These are phyloP conservation scores for Naegleria lovaniensis DNA, from an alignment of 208 protist species.

Conservation along the genomic window DNA sequence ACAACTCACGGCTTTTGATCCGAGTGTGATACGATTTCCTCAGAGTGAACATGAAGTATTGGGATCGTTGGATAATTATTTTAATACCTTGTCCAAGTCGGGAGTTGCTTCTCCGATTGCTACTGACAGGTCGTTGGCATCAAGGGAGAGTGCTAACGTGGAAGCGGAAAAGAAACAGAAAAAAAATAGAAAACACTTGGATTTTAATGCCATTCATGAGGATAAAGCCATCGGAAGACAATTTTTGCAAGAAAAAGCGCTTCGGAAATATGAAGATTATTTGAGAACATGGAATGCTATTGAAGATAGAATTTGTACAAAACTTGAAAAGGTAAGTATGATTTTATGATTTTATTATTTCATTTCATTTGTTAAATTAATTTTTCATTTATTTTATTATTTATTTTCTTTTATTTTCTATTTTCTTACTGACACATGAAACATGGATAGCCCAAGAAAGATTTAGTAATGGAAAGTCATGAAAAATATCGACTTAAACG, in stretches of 20 bases:
- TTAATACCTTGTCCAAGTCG: neutral
- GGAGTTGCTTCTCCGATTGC: neutral
- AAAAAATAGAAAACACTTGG: neutral
- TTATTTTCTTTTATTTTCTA: no score
- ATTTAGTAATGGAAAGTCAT: slow-evolving; percentile 10
- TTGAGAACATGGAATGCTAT: neutral
- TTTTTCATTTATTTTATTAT: no score
- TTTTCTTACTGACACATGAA: no score
- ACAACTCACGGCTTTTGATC: neutral
- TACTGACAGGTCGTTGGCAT: neutral
- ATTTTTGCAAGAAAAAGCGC: neutral
- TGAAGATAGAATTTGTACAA: neutral
- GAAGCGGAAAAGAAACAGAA: neutral
- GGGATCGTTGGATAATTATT: neutral
- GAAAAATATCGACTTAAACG: neutral
- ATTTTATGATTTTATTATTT: neutral
- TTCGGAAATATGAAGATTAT: neutral
- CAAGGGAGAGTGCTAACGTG: neutral
- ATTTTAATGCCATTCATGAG: neutral
- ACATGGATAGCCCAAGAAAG: neutral
- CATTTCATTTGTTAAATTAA: no score
- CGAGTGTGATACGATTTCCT: neutral
- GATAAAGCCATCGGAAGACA: neutral
- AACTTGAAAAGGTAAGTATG: neutral
- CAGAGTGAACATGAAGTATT: neutral